A percentile compares a stretch with the other conserved stretches of the same genome.
These are phyloP conservation scores for Colletotrichum karsti DNA, from an alignment of 2,329 filamentous ascomycete genomes.

Conservation along the genomic window DNA sequence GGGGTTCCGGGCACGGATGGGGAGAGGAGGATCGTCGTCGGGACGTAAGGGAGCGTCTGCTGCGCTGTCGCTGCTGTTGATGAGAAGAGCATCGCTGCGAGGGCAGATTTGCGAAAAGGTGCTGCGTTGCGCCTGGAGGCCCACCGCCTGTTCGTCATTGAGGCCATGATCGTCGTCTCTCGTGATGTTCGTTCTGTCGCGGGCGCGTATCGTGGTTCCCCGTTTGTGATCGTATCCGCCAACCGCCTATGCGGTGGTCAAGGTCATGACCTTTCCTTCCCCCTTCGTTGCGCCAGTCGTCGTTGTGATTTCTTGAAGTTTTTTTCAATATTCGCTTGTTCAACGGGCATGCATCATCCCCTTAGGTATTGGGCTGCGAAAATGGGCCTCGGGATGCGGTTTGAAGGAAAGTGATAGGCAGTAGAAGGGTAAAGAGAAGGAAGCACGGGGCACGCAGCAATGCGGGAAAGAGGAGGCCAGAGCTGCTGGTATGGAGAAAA, in stretches of 20 bases:
- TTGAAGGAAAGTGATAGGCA: slow-evolving; percentile 2
- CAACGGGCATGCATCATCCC: not conserved
- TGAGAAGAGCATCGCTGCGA: slow-evolving; percentile 21
- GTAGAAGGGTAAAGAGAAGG: not conserved
- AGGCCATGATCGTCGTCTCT: not conserved
- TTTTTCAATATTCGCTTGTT: not conserved
- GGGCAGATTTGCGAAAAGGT: slow-evolving; percentile 2
- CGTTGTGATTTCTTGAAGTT: not conserved
- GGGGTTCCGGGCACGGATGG: slow-evolving; percentile 50
- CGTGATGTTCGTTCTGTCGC: not conserved
- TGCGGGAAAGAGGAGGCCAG: slow-evolving; percentile 24
- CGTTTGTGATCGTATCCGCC: slow-evolving; percentile 22
- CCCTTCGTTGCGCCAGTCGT: not conserved
- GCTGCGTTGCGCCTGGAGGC: not conserved
- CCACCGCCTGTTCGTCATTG: not conserved
- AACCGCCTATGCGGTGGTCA: slow-evolving; percentile 19
- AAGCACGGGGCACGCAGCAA: slow-evolving; percentile 23
- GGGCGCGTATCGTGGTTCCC: not conserved
- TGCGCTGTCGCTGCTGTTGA: slow-evolving; percentile 38
- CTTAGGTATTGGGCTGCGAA: not conserved
- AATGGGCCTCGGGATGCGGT: slow-evolving; percentile 2
- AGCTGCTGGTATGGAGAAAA: slow-evolving; percentile 22
- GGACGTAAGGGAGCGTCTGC: slow-evolving; percentile 75
- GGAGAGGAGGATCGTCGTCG: slow-evolving; percentile 75
- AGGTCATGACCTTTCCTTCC: slow-evolving; percentile 12